These are phyloP conservation scores for Geranium incanum DNA, from an alignment of 441 rosid genomes.

Conservation along the genomic window DNA sequence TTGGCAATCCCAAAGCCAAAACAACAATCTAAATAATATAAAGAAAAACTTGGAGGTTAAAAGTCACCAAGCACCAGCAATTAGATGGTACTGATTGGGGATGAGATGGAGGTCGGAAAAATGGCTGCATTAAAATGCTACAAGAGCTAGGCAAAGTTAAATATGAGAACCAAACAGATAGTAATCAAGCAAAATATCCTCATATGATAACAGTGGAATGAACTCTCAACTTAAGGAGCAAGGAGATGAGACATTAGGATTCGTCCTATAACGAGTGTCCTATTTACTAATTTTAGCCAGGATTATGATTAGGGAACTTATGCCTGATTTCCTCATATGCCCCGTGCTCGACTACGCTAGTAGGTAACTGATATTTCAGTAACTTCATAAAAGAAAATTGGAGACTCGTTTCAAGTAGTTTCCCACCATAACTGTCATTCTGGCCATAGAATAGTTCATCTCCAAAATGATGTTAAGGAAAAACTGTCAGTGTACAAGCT, in stretches of 20 bases:
- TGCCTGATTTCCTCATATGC: neutral
- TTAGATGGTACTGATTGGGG: neutral
- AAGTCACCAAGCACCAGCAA: neutral
- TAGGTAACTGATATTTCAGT: too few relatives aligned
- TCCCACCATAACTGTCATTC: neutral
- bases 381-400: neutral
- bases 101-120: neutral
- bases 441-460: neutral
- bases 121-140: neutral
- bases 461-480: neutral
- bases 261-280: too few relatives aligned
- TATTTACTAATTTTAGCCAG: too few relatives aligned
- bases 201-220: neutral
- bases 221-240: too few relatives aligned
- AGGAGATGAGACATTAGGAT: too few relatives aligned
- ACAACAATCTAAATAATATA: neutral
- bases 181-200: neutral
- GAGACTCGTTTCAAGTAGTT: neutral
- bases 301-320: neutral
- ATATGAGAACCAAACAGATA: too few relatives aligned
- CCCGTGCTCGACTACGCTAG: neutral
- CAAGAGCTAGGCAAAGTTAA: too few relatives aligned
- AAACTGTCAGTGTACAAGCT: neutral
- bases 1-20: constrained; percentile 8
- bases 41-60: neutral